Conservation (phyloP, 2,329 filamentous ascomycete genomes). For the Diaporthe caulivora region DNA sequence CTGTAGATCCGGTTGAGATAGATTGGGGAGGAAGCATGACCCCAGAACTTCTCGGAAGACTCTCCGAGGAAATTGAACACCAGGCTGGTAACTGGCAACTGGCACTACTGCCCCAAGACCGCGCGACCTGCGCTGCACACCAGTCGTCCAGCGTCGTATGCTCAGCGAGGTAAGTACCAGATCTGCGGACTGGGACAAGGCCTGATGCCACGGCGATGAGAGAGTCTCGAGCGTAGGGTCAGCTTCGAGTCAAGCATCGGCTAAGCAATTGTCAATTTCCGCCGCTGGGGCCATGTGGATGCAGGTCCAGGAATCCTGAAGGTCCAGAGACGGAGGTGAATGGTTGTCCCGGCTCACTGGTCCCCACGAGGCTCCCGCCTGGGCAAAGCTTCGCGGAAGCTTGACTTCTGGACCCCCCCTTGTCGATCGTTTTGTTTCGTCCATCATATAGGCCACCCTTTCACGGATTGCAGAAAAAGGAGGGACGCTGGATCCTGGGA, state of each 20-base stretch:
- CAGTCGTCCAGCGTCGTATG: neutral
- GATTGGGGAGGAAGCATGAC: constrained; percentile 16
- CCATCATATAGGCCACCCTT: neutral
- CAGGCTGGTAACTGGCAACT: neutral
- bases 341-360: constrained; percentile 5
- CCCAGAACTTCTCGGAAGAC: neutral
- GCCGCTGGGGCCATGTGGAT: constrained; percentile 4
- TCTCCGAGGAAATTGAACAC: neutral
- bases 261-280: constrained; percentile 21
- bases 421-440: constrained; percentile 22
- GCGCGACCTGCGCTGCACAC: neutral
- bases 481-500: neutral
- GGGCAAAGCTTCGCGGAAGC: constrained; percentile 25
- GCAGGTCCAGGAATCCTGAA: neutral
- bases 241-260: constrained; percentile 1
- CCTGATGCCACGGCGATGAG: neutral
- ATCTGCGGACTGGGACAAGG: neutral
- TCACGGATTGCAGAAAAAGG: neutral
- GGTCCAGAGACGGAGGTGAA: neutral
- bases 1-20: constrained; percentile 17
- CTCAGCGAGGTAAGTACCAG: too few species aligned
- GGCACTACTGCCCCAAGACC: neutral
- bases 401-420: constrained; percentile 2
- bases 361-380: constrained; percentile 20
- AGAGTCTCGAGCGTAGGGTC: neutral